Evolutionary conservation across 768 basidiomycete genomes (phyloP), one percentile per base, ranked within the genome.

Genomic region (Candolleomyces eurysporus): DNA sequence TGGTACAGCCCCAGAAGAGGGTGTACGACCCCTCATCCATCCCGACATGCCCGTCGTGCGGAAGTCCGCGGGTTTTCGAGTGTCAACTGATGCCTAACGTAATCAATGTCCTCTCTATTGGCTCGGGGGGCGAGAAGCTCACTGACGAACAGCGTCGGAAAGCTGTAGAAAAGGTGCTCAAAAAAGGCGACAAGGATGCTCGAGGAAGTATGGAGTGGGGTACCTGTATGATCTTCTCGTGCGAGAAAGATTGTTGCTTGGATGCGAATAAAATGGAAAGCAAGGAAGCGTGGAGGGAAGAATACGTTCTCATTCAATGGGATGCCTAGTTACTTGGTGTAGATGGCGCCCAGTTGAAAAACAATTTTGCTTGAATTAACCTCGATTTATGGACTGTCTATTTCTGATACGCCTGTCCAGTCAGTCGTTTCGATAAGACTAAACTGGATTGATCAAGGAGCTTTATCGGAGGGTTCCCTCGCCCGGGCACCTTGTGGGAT

Each of bases 41-140:
- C 32, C 85, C 89, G 0, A 62, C 73, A 0, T 98, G 96, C 70
- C 79, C 86, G 2, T 68, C 75, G 14, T 98, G 96, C 75, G 75
- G 78, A 42, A 79, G 83, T 3, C 76, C 75, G 48, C 83, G 94
- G 16, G 82, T 89, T 21, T 98, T 97, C 71, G 96, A 98, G 72
- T 91, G 91, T 67, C 96, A 98, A 72, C 79, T 98, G 57, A 96
- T 96, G 87, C 96, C 96, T 2, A 93, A 94, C 69, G 76, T 98
- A 57, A 94, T 98, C 71, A 91, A 91, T 56, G 75, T 92, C 14
- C 78, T 97, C 14, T 56, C 65, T 36, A 64, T 70, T 65, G 59
- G 69, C 43, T 67, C 63, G 13, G 65, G 66, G 26, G 71, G 67
- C 57, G 73, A 70, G 64, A 78, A 76, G 49, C 61, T 80, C 68